A percentile compares a stretch with the other conserved stretches of the same genome.
Evolutionary conservation across 441 rosid species (phyloP).

Genomic region (Populus hybrid): DNA sequence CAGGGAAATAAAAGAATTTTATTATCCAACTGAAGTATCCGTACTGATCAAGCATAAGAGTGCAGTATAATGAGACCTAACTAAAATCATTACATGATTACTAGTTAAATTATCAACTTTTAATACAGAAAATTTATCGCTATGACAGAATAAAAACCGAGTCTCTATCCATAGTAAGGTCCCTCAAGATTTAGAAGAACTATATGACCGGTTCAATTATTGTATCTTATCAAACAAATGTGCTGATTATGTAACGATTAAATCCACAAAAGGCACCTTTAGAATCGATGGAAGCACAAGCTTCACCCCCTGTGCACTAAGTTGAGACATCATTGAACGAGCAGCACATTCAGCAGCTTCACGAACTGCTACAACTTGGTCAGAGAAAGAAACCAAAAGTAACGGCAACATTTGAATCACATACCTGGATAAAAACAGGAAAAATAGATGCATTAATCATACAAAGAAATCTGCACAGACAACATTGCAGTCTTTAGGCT

Average conservation of each 20-base stretch:
- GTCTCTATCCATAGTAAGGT: neutral
- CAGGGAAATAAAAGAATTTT: neutral
- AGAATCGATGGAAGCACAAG: conserved; percentile 96
- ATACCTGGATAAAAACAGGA: conserved; percentile 52
- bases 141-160: neutral
- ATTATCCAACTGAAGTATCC: neutral
- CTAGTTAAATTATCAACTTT: neutral
- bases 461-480: neutral
- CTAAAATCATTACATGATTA: neutral
- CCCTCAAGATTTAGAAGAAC: neutral
- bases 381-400: conserved; percentile 95
- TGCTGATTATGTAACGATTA: neutral
- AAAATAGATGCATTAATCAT: neutral
- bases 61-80: neutral
- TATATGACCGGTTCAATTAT: neutral
- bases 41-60: neutral
- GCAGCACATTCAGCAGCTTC: conserved; percentile 99
- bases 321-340: conserved; percentile 99
- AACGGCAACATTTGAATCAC: conserved; percentile 95
- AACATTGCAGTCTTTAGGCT: neutral
- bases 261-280: conserved; percentile 47
- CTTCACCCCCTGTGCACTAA: conserved; percentile 93
- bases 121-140: neutral
- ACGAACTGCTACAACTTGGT: conserved; percentile 98
- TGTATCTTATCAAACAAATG: neutral